Conservation (phyloP, 805 yeast genomes). For the Suhomyces sp. region DNA sequence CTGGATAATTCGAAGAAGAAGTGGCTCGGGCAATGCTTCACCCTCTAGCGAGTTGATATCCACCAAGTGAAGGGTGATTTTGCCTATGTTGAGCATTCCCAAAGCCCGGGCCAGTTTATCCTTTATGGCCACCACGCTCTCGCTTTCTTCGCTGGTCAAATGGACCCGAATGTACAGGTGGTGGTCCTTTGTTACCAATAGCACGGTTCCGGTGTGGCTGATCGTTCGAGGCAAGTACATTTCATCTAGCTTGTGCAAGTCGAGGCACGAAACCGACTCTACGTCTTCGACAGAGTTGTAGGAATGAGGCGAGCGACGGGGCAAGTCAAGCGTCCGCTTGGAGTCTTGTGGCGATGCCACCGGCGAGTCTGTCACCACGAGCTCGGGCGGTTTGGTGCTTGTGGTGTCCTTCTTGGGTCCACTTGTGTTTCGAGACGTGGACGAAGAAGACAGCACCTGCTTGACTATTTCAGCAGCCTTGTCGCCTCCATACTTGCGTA, state of each 20-base stretch:
- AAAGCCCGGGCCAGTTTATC: slow-evolving; percentile 36
- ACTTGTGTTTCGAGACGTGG: slow-evolving; percentile 5
- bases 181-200: slow-evolving; percentile 68
- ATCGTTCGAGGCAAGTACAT: slow-evolving; percentile 22
- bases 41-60: slow-evolving; percentile 66
- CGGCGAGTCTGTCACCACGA: not conserved
- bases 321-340: not conserved
- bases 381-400: not conserved
- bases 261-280: not conserved
- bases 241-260: slow-evolving; percentile 16
- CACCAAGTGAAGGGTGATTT: slow-evolving; percentile 53
- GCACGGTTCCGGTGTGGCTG: slow-evolving; percentile 17
- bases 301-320: not conserved
- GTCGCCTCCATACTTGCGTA: slow-evolving; percentile 40
- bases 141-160: slow-evolving; percentile 13
- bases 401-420: not conserved
- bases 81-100: slow-evolving; percentile 30
- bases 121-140: slow-evolving; percentile 32
- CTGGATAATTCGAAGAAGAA: slow-evolving; percentile 36
- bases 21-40: slow-evolving; percentile 49
- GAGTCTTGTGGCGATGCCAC: not conserved
- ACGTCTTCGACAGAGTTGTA: not conserved
- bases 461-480: slow-evolving; percentile 37
- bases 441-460: slow-evolving; percentile 19
- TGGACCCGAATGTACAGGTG: slow-evolving; percentile 50